Evolutionary conservation across 75 land plant species (phyloP).

Genomic region (Pinus tabuliformis): DNA sequence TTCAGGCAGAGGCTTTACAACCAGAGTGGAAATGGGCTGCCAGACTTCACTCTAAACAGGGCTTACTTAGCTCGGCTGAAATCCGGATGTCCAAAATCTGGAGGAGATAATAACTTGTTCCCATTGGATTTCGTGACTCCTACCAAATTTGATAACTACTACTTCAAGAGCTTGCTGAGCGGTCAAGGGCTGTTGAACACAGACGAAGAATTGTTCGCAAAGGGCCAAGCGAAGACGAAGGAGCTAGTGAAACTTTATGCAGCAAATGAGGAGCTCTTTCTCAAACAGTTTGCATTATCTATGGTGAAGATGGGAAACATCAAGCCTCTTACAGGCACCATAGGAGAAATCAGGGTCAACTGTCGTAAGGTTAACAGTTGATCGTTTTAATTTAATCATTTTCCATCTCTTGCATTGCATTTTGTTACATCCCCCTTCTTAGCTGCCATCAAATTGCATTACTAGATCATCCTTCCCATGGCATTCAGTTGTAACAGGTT

Average conservation of each 20-base stretch:
- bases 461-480: too few species aligned
- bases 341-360: slow-evolving; percentile 28
- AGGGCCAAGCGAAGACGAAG: slow-evolving; percentile 18
- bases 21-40: slow-evolving; percentile 55
- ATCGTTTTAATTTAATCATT: too few species aligned
- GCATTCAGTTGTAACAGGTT: too few species aligned
- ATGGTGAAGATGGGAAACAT: slow-evolving; percentile 58
- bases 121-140: slow-evolving; percentile 52
- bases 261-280: slow-evolving; percentile 38
- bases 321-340: slow-evolving; percentile 6
- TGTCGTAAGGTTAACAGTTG: slow-evolving; percentile 4
- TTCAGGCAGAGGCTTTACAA: slow-evolving; percentile 70
- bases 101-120: slow-evolving; percentile 56
- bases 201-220: slow-evolving; percentile 47
- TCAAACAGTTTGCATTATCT: slow-evolving; percentile 62
- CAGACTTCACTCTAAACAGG: slow-evolving; percentile 43
- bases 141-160: slow-evolving; percentile 68
- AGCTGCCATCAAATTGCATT: too few species aligned
- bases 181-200: slow-evolving; percentile 55
- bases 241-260: slow-evolving; percentile 58
- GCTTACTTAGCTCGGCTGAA: slow-evolving; percentile 31
- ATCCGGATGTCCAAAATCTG: slow-evolving; percentile 49
- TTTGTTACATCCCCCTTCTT: too few species aligned
- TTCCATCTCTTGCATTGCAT: too few species aligned
- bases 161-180: slow-evolving; percentile 57